phyloP scores from a whole-genome alignment of 768 basidiomycete genomes.

The Lentinus brumalis region DNA sequence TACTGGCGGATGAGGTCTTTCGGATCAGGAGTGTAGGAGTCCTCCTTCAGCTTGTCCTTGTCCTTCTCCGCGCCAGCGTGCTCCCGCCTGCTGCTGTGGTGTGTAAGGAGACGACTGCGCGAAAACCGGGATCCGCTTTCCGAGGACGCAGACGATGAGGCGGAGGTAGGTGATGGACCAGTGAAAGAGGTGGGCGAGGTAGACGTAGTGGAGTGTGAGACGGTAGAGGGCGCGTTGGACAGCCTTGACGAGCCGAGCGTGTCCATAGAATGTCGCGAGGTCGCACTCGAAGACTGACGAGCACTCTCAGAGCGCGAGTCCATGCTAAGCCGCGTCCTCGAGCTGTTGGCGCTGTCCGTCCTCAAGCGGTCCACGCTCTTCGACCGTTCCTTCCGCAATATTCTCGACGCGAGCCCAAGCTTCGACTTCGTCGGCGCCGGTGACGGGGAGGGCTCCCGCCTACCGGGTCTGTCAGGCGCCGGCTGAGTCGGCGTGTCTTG shows the following conservation, averaged over 20 bases:
- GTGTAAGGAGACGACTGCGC: conserved; percentile 13
- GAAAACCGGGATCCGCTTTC: conserved; percentile 18
- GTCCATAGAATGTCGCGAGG: conserved; percentile 15
- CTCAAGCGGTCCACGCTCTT: conserved; percentile 8
- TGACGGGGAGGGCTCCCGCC: conserved; percentile 12
- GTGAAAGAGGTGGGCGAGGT: conserved; percentile 5
- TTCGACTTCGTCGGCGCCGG: conserved; percentile 38
- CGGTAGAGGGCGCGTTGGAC: conserved; percentile 1
- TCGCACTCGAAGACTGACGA: conserved; percentile 11
- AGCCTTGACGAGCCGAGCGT: conserved; percentile 14
- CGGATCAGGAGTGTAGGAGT: conserved; percentile 37
- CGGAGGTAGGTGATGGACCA: conserved; percentile 2
- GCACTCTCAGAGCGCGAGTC: conserved; percentile 21
- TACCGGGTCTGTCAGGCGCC: not conserved
- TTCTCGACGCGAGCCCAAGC: conserved; percentile 42
- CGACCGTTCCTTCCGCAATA: conserved; percentile 45
- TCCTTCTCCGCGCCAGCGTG: not conserved
- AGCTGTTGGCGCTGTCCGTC: conserved; percentile 4
- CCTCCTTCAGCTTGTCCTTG: conserved; percentile 8
- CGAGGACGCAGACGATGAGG: conserved; percentile 3
- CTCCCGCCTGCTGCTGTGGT: conserved; percentile 15
- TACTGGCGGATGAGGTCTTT: conserved; percentile 68
- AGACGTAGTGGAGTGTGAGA: conserved; percentile 4
- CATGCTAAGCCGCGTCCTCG: conserved; percentile 25
- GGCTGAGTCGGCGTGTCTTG: not conserved